Percentiles rank a stretch among this genome's conserved stretches.
Conservation (phyloP, 148 eudicot species). For the Hydrangea macrophylla region DNA sequence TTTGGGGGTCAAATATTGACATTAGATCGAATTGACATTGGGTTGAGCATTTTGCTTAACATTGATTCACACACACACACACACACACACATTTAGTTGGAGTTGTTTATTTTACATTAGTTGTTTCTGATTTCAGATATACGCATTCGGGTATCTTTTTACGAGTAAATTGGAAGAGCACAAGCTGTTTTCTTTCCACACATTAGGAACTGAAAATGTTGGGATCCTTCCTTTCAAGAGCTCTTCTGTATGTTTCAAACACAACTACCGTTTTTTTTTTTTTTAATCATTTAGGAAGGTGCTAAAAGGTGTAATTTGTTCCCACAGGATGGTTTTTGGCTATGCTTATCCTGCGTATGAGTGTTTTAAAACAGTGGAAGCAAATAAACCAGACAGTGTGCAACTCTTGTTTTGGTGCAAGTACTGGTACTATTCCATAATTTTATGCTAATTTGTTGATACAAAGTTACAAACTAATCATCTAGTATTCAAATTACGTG, state of each 20-base stretch:
- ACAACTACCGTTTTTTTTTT: not conserved
- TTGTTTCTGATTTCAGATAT: no score
- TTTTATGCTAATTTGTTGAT: not conserved
- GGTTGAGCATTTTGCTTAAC: no score
- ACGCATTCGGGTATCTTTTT: no score
- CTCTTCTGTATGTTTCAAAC: not conserved
- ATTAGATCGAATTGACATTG: no score
- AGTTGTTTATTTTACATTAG: no score
- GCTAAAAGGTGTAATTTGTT: not conserved
- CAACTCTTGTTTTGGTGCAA: slow-evolving; percentile 95
- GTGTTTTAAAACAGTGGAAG: slow-evolving; percentile 81
- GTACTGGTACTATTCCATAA: slow-evolving; percentile 53
- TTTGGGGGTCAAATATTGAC: no score
- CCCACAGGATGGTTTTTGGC: slow-evolving; percentile 74
- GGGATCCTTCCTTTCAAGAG: not conserved
- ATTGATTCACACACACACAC: no score
- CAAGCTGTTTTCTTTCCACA: not conserved
- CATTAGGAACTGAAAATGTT: not conserved
- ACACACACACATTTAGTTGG: no score
- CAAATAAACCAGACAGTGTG: slow-evolving; percentile 83
- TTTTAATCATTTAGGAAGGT: not conserved
- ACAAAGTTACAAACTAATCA: not conserved
- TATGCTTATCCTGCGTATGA: slow-evolving; percentile 96
- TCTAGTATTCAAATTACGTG: not conserved
- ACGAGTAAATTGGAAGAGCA: no score